A percentile compares a stretch with the other conserved stretches of the same genome.
phyloP scores from a whole-genome alignment of 345 rosid species.

The Eucalyptus tenuipes region DNA sequence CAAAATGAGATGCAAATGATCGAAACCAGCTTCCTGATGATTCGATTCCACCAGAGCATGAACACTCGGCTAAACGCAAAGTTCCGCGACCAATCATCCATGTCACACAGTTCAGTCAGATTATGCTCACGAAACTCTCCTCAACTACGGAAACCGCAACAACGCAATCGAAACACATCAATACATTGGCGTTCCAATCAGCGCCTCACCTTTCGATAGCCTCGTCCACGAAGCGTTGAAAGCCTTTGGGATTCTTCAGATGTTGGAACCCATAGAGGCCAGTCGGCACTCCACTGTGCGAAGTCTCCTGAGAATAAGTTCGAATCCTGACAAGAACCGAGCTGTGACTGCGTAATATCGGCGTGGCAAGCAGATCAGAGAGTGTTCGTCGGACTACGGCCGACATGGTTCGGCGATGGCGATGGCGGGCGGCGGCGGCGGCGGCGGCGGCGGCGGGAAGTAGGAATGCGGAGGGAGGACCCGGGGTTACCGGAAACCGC shows the following conservation, averaged over 20 bases:
- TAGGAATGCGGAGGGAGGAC: background rate
- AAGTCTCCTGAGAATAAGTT: background rate
- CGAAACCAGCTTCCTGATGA: background rate
- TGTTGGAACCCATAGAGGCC: slow-evolving; percentile 85
- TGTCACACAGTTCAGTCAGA: background rate
- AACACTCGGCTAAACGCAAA: background rate
- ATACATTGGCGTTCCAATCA: background rate
- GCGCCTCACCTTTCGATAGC: slow-evolving; percentile 62
- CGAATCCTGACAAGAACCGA: background rate
- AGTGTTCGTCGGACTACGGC: background rate
- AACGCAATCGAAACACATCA: background rate
- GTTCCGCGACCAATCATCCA: background rate
- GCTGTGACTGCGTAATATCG: background rate
- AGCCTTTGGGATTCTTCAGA: slow-evolving; percentile 70
- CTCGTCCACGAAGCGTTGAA: slow-evolving; percentile 75
- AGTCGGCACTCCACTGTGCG: background rate
- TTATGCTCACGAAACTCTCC: background rate
- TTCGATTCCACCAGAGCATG: background rate
- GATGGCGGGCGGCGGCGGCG: background rate
- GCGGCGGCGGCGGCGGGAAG: background rate
- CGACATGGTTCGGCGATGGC: background rate
- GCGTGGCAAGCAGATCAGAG: background rate
- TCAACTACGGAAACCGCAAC: background rate
- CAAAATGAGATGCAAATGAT: background rate
- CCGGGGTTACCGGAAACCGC: background rate